Evolutionary conservation across 441 rosid species (phyloP), one percentile per base, ranked within the genome.

Genomic region (Jatropha podagrica): DNA sequence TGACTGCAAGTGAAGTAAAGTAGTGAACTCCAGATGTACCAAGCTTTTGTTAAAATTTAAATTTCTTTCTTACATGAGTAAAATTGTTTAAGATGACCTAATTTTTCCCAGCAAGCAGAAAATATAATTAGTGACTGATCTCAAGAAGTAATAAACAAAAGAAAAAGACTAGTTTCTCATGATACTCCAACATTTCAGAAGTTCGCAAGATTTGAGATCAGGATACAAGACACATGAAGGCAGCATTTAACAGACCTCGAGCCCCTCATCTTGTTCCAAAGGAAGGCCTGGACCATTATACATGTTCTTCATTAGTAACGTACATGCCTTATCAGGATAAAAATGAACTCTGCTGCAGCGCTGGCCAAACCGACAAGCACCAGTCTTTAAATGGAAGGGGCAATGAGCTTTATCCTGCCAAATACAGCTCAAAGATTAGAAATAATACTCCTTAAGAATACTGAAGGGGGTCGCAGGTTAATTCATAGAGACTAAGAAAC

Each of bases 211-310:
- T 74, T 48, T 74, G 65, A 80, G 74, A 83, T 86, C 89, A 93
- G 99, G 99, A 93, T 93, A 95, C 98, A 81, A 83, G 88, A 86
- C 86, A 84, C 77, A 75, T 85, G 88, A 86, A 85, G 88, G 81
- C 90, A 88, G 82, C 92, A 78, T 72, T 85, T 86, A 82, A 93
- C 97, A 89, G 94, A 95, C 99, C 97, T 96, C 99, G 72, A 96
- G 98, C 88, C 94, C 97, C 88, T 96, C 99, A 85, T 94, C 98
- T 73, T 94, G 99, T 81, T 96, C 97, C 94, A 93, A 91, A 41
- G 91, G 88, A 86, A 88, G 88, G 84, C 98, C 97, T 75, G 96
- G 98, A 81, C 97, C 97, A 83, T 81, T 91, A 79, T 92, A 96
- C 97, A 96, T 96, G 87, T 91, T 96, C 89, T 82, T 96, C 80